A percentile compares a stretch with the other conserved stretches of the same genome.
Evolutionary conservation across 257 asterid species (phyloP).

Genomic region (Solanum clarkiae): DNA sequence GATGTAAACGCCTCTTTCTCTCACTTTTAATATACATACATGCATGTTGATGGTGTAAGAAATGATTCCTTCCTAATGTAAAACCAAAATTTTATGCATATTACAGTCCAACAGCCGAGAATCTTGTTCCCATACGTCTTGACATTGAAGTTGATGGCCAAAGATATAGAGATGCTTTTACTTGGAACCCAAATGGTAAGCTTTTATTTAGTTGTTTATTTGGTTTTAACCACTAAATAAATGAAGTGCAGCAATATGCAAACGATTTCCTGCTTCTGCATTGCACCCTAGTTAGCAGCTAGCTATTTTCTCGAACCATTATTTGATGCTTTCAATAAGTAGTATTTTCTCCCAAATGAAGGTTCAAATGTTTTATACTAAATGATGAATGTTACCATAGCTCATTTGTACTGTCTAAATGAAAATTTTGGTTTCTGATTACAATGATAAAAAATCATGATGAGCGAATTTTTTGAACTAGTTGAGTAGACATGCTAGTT

Average conservation of each 20-base stretch:
- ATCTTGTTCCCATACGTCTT: conserved; percentile 77
- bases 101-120: conserved; percentile 80
- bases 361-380: background rate
- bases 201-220: background rate
- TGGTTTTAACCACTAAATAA: background rate
- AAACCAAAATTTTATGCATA: background rate
- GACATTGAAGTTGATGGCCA: conserved; percentile 90
- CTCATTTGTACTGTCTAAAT: background rate
- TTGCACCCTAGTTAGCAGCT: background rate
- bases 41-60: background rate
- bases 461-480: background rate
- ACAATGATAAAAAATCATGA: background rate
- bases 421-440: background rate
- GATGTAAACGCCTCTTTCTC: conserved; percentile 23
- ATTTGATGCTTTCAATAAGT: background rate
- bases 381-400: background rate
- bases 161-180: conserved; percentile 72
- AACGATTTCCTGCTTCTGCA: background rate
- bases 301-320: background rate
- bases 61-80: background rate
- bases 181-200: conserved; percentile 87
- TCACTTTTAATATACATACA: background rate
- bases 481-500: background rate
- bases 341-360: background rate
- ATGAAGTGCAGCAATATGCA: background rate